Evolutionary conservation across 2,329 filamentous ascomycete species (phyloP).

Genomic region (Capronia epimyces): DNA sequence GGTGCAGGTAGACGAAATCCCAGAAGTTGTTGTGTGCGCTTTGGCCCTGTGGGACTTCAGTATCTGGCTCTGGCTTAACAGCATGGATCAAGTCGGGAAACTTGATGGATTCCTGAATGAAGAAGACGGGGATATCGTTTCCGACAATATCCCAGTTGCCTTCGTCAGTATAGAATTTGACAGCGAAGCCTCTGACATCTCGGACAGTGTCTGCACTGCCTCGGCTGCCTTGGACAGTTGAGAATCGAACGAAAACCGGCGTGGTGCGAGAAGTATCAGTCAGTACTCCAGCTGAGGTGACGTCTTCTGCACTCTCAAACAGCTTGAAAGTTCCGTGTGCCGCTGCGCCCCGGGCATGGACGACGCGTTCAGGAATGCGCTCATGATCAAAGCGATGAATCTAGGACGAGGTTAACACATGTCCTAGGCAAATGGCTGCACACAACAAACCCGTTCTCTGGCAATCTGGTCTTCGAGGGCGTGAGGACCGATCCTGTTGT

Average conservation of each 20-base stretch:
- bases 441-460: conserved; percentile 60
- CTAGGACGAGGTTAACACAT: conserved; percentile 27
- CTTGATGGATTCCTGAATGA: conserved; percentile 70
- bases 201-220: conserved; percentile 75
- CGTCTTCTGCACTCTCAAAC: conserved; percentile 57
- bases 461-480: conserved; percentile 67
- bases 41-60: conserved; percentile 65
- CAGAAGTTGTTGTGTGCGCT: conserved; percentile 70
- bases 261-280: conserved; percentile 65
- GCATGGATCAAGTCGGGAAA: conserved; percentile 40
- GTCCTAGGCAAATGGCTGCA: neutral
- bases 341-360: conserved; percentile 60
- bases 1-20: conserved; percentile 65
- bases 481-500: conserved; percentile 57
- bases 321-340: conserved; percentile 65
- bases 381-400: conserved; percentile 67
- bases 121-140: conserved; percentile 71
- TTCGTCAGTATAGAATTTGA: conserved; percentile 72
- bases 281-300: conserved; percentile 59
- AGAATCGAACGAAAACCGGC: conserved; percentile 67
- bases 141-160: conserved; percentile 72
- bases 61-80: conserved; percentile 65
- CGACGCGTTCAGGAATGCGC: conserved; percentile 62
- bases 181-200: conserved; percentile 74
- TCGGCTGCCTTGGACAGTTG: conserved; percentile 67